Evolutionary conservation across 1,139 yeast species (phyloP).

Genomic region (Diutina rugosa): DNA sequence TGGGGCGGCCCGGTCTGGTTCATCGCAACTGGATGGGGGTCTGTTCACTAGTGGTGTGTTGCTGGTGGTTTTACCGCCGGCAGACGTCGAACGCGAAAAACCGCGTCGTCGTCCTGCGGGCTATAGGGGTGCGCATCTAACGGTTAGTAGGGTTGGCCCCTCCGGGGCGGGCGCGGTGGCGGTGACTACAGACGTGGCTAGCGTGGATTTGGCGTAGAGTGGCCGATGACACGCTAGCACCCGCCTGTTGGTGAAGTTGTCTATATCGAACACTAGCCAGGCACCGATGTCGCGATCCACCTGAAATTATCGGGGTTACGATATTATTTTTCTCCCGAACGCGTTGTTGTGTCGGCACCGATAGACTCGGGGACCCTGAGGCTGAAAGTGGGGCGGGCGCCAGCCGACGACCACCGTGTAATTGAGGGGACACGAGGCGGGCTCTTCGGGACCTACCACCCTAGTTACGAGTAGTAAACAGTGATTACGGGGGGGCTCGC

Average conservation of each 20-base stretch:
- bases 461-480: background rate
- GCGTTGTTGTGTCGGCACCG: background rate
- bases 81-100: background rate
- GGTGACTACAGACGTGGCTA: background rate
- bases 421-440: too few relatives aligned
- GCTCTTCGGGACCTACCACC: too few relatives aligned
- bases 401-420: background rate
- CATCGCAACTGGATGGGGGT: background rate
- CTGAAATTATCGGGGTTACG: background rate
- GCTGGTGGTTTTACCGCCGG: background rate
- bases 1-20: conserved; percentile 1
- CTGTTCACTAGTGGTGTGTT: background rate
- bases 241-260: too few relatives aligned
- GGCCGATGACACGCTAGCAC: too few relatives aligned
- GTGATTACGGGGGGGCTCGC: too few relatives aligned
- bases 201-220: too few relatives aligned
- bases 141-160: background rate
- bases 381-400: background rate
- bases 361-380: background rate
- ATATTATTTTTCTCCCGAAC: background rate
- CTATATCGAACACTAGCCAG: too few relatives aligned
- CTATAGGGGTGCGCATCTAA: background rate
- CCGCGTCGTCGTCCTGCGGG: background rate
- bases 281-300: too few relatives aligned
- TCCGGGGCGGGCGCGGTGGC: background rate